phyloP scores from a whole-genome alignment of 768 basidiomycete species.

The Agaricus bisporus region DNA sequence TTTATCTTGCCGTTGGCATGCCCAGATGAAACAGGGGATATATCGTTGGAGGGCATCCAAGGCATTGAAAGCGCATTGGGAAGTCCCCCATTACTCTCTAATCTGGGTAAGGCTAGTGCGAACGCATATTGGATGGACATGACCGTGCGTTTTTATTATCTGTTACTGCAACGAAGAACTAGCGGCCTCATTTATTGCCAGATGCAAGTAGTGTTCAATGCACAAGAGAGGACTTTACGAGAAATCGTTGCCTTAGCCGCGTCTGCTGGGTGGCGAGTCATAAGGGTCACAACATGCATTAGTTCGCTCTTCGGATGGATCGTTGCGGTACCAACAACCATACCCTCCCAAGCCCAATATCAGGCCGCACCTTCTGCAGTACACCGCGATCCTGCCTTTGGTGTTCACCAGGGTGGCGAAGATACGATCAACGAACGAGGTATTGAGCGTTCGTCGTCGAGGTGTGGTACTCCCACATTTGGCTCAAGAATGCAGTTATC shows the following conservation, averaged over 20 bases:
- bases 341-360: conserved; percentile 30
- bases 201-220: conserved; percentile 35
- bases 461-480: conserved; percentile 59
- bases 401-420: not conserved
- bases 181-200: conserved; percentile 10
- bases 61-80: conserved; percentile 15
- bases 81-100: conserved; percentile 30
- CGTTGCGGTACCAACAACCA: conserved; percentile 53
- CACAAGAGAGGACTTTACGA: conserved; percentile 30
- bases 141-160: conserved; percentile 19
- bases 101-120: conserved; percentile 31
- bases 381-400: conserved; percentile 16
- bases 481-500: conserved; percentile 46
- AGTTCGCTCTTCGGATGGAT: conserved; percentile 70
- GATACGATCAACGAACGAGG: conserved; percentile 21
- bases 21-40: conserved; percentile 19
- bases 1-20: conserved; percentile 31
- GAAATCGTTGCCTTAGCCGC: conserved; percentile 24
- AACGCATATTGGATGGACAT: conserved; percentile 30
- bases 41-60: conserved; percentile 10
- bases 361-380: conserved; percentile 18
- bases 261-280: conserved; percentile 28
- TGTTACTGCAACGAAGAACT: not conserved
- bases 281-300: conserved; percentile 36
- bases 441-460: conserved; percentile 38